Conservation (phyloP, 345 rosid genomes). For the Tarenaya hassleriana region DNA sequence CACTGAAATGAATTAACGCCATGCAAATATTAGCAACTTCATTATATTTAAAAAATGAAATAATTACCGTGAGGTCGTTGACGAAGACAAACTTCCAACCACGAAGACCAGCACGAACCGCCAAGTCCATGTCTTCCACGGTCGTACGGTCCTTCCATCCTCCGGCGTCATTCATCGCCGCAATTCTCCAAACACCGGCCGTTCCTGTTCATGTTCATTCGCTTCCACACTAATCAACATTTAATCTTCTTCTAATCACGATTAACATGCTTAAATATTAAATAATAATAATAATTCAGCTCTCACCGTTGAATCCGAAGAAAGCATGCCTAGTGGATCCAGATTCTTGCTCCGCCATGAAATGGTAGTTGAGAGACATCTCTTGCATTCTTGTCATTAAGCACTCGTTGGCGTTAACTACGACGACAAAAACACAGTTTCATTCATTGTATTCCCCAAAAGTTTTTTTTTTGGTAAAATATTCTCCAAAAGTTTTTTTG, state of each 20-base stretch:
- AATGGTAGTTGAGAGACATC: conserved; percentile 53
- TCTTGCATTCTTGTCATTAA: conserved; percentile 50
- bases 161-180: conserved; percentile 43
- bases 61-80: conserved; percentile 34
- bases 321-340: conserved; percentile 49
- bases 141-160: conserved; percentile 60
- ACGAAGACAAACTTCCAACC: conserved; percentile 50
- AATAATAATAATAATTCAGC: neutral
- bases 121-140: conserved; percentile 61
- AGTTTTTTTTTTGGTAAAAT: too few species aligned
- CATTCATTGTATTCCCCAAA: too few species aligned
- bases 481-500: too few species aligned
- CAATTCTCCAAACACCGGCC: conserved; percentile 49
- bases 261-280: too few species aligned
- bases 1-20: too few species aligned
- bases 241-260: neutral
- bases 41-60: neutral
- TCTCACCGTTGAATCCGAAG: conserved; percentile 48
- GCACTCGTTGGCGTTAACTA: conserved; percentile 51
- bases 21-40: too few species aligned
- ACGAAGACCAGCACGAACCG: conserved; percentile 46
- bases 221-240: neutral
- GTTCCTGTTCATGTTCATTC: conserved; percentile 30
- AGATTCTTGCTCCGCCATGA: conserved; percentile 46
- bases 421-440: too few species aligned